Base-by-base conservation (phyloP, 768 basidiomycete genomes). In the Hortiboletus flavorubellus region DNA sequence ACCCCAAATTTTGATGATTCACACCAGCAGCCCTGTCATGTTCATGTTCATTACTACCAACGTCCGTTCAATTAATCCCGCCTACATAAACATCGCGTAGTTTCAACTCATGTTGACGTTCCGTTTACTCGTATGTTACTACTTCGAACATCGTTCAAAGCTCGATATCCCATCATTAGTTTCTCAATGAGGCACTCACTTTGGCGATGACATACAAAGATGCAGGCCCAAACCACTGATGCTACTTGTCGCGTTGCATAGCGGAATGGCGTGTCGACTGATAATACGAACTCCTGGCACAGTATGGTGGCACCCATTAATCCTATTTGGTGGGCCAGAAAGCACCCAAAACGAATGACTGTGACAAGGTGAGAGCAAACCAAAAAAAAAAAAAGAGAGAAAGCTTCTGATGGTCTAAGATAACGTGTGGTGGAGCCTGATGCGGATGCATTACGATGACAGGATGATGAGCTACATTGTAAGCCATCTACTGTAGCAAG, bases 401-500 rank as follows among this genome's bases (percentile, higher is more conserved):
- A 46, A 10, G 18, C 3, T 37, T 18, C n/a, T 6, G 39, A 29
- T 15, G 3, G 33, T 16, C n/a, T 8, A 34, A 7, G 34, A 34
- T 35, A 42, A 29, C 26, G 31, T 8, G 56, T 6, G 29, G 43
- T 12, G 43, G 41, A 23, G 23, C 39, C 33, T 33, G 48, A 53
- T 15, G 40, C n/a, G 31, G 38, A 46, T 33, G 35, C 15, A 48
- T 47, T 39, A 26, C 16, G 38, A 56, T 2, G 42, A 34, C 16
- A 15, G 12, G 30, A 4, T 12, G 23, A 30, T 21, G 18, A 42
- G 31, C 8, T 50, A 64, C 35, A 49, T 26, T 31, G 43, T 38
- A 51, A 52, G 18, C 29, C 45, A 43, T 51, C 58, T 72, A 81
- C 64, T 74, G 76, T 31, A 72, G 65, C 48, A 87, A 65, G 53